Evolutionary conservation across 73 alveolate species (phyloP).

Genomic region (Paramecium bursaria): DNA sequence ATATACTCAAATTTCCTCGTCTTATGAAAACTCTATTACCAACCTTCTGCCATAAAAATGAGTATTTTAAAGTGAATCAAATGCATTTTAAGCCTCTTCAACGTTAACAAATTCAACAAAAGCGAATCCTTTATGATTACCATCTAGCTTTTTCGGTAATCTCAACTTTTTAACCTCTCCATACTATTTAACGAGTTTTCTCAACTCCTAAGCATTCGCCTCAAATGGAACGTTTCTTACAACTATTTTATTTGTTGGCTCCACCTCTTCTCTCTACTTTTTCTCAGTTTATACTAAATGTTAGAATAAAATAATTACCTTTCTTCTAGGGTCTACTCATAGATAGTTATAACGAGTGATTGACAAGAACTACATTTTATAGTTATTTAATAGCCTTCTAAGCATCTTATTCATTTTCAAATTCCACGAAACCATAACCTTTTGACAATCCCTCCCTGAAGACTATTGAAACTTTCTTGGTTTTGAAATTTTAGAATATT

Average conservation of each 20-base stretch:
- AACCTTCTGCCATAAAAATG: conserved; percentile 97
- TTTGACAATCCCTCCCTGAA: conserved; percentile 84
- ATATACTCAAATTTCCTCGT: conserved; percentile 65
- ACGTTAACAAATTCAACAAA: conserved; percentile 93
- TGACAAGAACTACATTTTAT: conserved; percentile 87
- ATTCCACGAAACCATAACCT: conserved; percentile 98
- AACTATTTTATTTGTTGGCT: conserved; percentile 82
- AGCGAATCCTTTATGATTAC: conserved; percentile 93
- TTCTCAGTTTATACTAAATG: conserved; percentile 71
- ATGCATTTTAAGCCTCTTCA: conserved; percentile 97
- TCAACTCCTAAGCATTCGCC: conserved; percentile 89
- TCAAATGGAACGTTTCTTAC: conserved; percentile 96
- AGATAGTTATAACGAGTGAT: conserved; percentile 89
- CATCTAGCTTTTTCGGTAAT: conserved; percentile 91
- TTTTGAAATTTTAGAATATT: conserved; percentile 81
- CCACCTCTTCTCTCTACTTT: conserved; percentile 83
- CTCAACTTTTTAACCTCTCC: conserved; percentile 95
- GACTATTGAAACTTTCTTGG: conserved; percentile 85
- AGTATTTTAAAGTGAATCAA: conserved; percentile 87
- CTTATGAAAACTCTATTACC: conserved; percentile 95
- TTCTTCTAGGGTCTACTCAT: conserved; percentile 81
- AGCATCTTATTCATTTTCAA: conserved; percentile 84
- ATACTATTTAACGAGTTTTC: conserved; percentile 88
- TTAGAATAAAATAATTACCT: conserved; percentile 11
- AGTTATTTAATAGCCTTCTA: conserved; percentile 89